phyloP scores from a whole-genome alignment of 352 stramenopile species.

The Globisporangium irregulare region DNA sequence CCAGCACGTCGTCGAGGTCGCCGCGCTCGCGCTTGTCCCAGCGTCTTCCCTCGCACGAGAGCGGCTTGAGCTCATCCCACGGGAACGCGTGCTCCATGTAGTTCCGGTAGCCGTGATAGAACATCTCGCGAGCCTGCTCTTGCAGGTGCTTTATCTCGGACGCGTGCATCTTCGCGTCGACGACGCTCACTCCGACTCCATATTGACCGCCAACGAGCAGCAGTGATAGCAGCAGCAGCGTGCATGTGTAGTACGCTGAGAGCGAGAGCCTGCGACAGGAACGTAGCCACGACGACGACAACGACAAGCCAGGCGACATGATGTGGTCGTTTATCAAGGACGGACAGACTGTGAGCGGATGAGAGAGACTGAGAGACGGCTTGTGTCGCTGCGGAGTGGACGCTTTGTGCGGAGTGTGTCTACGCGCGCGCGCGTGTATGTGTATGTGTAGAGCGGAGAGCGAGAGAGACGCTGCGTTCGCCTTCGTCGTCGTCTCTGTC shows the following conservation, averaged over 20 bases:
- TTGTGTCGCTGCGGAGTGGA: neutral
- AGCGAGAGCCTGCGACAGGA: neutral
- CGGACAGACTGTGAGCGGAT: neutral
- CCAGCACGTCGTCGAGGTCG: conserved; percentile 84
- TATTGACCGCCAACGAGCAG: neutral
- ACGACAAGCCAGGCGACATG: conserved; percentile 2
- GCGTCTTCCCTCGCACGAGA: conserved; percentile 69
- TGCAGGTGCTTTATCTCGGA: conserved; percentile 66
- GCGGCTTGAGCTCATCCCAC: conserved; percentile 86
- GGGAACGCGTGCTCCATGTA: conserved; percentile 88
- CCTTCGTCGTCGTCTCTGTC: neutral
- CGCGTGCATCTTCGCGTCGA: conserved; percentile 50
- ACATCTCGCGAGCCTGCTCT: conserved; percentile 82
- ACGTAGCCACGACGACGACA: neutral
- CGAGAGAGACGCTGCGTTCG: neutral
- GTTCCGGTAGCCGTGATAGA: conserved; percentile 85
- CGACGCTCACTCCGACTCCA: neutral
- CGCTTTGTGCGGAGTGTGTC: neutral
- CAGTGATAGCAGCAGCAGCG: neutral
- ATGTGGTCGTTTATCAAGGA: neutral
- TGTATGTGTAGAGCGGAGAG: neutral
- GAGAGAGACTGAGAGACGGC: neutral
- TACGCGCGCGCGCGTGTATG: neutral
- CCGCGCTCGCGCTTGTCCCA: conserved; percentile 80
- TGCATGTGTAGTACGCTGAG: neutral